Percentiles rank a stretch among this genome's conserved stretches.
Conservation (phyloP, 1,139 yeast genomes). For the Yamadazyma diospyri region DNA sequence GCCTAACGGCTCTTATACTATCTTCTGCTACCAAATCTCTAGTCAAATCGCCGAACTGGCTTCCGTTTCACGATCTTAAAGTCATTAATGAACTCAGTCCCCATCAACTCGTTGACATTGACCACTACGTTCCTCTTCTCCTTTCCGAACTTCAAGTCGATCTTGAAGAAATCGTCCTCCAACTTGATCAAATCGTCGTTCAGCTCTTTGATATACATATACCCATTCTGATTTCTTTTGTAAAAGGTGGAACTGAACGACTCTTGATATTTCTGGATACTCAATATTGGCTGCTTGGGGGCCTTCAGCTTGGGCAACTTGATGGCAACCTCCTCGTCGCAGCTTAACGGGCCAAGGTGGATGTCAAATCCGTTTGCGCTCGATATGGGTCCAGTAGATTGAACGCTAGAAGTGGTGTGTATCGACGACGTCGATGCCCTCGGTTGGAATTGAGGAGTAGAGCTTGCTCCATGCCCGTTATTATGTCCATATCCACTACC, state of each 20-base stretch:
- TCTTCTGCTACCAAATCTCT: no score
- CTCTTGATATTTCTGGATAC: constrained; percentile 16
- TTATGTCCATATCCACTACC: neutral
- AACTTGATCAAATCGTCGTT: constrained; percentile 18
- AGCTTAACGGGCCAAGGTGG: neutral
- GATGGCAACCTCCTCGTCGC: constrained; percentile 5
- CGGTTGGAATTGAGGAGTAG: constrained; percentile 1
- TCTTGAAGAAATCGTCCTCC: constrained; percentile 12
- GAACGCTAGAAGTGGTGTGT: constrained; percentile 4
- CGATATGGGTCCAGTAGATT: neutral
- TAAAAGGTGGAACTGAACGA: constrained; percentile 30
- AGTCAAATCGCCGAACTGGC: constrained; percentile 13
- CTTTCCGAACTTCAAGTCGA: constrained; percentile 8
- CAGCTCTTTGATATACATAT: constrained; percentile 37
- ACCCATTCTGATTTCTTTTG: constrained; percentile 32
- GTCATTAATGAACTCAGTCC: constrained; percentile 15
- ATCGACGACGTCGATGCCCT: constrained; percentile 7
- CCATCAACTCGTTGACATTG: constrained; percentile 11
- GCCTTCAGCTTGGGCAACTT: constrained; percentile 7
- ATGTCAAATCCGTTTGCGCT: neutral
- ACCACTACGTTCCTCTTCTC: constrained; percentile 7
- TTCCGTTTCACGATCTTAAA: constrained; percentile 14
- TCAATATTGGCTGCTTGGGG: constrained; percentile 8
- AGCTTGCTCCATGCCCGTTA: no score
- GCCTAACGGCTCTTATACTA: no score